phyloP scores from a whole-genome alignment of 192 early-diverging fungal genomes.

The Coemansia sp. region DNA sequence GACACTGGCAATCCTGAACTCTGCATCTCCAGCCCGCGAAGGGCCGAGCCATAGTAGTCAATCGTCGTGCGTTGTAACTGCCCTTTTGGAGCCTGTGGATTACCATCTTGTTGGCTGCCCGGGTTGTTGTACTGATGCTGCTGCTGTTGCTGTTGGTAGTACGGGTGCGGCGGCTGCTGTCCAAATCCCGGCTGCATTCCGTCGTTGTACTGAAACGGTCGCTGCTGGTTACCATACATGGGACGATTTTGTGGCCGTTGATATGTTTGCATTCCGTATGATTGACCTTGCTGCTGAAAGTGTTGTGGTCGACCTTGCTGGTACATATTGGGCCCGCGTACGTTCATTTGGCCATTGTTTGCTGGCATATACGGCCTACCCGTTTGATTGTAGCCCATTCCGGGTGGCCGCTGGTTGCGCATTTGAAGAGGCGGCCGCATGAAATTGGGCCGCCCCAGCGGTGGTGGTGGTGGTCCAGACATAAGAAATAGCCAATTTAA shows the following conservation, averaged over 20 bases:
- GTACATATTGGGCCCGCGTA: constrained; percentile 20
- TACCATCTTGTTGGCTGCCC: constrained; percentile 21
- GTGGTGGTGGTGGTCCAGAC: constrained; percentile 27
- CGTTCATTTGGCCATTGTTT: constrained; percentile 30
- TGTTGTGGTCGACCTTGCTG: background rate
- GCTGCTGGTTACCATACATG: constrained; percentile 11
- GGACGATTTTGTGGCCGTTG: constrained; percentile 14
- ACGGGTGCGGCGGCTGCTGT: background rate
- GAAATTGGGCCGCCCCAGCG: constrained; percentile 12
- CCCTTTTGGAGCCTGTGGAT: constrained; percentile 80
- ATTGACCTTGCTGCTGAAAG: constrained; percentile 6
- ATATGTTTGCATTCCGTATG: constrained; percentile 17
- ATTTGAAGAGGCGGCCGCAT: constrained; percentile 16
- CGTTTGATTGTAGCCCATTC: constrained; percentile 24
- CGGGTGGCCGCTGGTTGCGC: constrained; percentile 11
- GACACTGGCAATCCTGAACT: constrained; percentile 14
- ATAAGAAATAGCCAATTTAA: constrained; percentile 7
- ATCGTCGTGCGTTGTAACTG: constrained; percentile 91
- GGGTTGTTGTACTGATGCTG: constrained; percentile 18
- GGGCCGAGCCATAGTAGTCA: constrained; percentile 85
- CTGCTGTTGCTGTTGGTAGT: constrained; percentile 24
- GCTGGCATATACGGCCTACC: constrained; percentile 19
- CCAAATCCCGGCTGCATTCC: background rate
- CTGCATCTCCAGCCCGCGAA: constrained; percentile 63
- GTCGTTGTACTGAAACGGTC: background rate